Conservation (phyloP, 805 yeast species). For the Saturnispora gosingensis region DNA sequence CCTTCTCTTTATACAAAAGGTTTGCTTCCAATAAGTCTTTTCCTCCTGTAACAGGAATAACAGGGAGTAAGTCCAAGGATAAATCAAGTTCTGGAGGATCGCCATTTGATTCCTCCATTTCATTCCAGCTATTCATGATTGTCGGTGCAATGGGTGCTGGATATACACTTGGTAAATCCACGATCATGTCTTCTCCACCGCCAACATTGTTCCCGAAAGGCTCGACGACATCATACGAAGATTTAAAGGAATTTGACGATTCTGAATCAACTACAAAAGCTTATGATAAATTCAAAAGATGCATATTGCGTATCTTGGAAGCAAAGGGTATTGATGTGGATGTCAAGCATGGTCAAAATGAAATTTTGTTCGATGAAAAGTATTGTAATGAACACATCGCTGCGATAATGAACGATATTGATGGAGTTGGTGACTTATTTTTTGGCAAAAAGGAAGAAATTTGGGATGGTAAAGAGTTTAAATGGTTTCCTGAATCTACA, state of each 20-base stretch:
- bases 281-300: conserved; percentile 22
- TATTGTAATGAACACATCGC: conserved; percentile 18
- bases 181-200: conserved; percentile 20
- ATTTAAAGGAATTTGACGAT: conserved; percentile 13
- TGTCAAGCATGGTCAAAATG: conserved; percentile 14
- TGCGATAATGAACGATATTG: conserved; percentile 14
- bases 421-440: conserved; percentile 17
- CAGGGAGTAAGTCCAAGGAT: neutral
- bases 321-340: conserved; percentile 16
- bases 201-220: conserved; percentile 23
- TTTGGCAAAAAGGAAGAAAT: conserved; percentile 16
- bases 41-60: neutral
- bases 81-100: conserved; percentile 4
- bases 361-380: conserved; percentile 2
- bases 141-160: conserved; percentile 29
- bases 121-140: conserved; percentile 22
- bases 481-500: conserved; percentile 17
- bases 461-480: conserved; percentile 13
- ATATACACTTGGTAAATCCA: conserved; percentile 23
- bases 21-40: neutral
- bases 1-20: neutral
- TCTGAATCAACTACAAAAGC: neutral
- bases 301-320: conserved; percentile 20
- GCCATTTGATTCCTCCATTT: conserved; percentile 18
- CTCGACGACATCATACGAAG: conserved; percentile 18